phyloP scores from a whole-genome alignment of 352 stramenopile genomes.

The Phytophthora meadii region DNA sequence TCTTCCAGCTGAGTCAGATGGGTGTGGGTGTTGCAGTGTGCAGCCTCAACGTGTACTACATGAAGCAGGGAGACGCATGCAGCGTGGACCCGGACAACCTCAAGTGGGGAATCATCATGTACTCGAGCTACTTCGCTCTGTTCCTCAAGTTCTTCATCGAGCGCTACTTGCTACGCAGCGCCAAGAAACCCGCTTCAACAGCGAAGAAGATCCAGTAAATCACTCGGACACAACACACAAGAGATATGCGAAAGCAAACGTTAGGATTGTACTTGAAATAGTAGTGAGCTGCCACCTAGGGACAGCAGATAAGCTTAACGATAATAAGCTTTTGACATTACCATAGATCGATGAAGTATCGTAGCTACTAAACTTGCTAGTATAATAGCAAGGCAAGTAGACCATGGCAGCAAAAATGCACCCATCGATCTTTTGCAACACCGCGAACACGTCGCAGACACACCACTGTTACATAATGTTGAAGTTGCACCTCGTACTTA shows the following conservation, averaged over 20 bases:
- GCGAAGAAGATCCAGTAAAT: conserved; percentile 53
- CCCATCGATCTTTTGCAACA: conserved; percentile 24
- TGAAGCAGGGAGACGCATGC: conserved; percentile 71
- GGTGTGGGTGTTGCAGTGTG: conserved; percentile 79
- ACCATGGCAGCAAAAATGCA: not conserved
- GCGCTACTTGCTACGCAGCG: conserved; percentile 75
- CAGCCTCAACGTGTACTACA: conserved; percentile 80
- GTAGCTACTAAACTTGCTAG: too few relatives aligned
- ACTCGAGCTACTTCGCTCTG: conserved; percentile 94
- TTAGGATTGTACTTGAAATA: conserved; percentile 40
- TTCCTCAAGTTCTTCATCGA: conserved; percentile 94
- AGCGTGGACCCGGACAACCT: conserved; percentile 86
- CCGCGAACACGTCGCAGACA: conserved; percentile 19
- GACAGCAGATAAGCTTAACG: conserved; percentile 12
- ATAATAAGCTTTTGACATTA: conserved; percentile 30
- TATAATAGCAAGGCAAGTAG: not conserved
- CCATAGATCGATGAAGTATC: too few relatives aligned
- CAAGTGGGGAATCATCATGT: conserved; percentile 93
- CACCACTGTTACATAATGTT: conserved; percentile 12
- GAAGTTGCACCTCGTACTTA: conserved; percentile 19
- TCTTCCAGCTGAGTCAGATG: conserved; percentile 93
- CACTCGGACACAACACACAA: conserved; percentile 12
- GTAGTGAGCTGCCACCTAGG: conserved; percentile 20
- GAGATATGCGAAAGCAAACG: conserved; percentile 22
- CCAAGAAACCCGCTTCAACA: conserved; percentile 41